Evolutionary conservation across 2,329 filamentous ascomycete genomes (phyloP).

Genomic region (Trichoderma koningiopsis): DNA sequence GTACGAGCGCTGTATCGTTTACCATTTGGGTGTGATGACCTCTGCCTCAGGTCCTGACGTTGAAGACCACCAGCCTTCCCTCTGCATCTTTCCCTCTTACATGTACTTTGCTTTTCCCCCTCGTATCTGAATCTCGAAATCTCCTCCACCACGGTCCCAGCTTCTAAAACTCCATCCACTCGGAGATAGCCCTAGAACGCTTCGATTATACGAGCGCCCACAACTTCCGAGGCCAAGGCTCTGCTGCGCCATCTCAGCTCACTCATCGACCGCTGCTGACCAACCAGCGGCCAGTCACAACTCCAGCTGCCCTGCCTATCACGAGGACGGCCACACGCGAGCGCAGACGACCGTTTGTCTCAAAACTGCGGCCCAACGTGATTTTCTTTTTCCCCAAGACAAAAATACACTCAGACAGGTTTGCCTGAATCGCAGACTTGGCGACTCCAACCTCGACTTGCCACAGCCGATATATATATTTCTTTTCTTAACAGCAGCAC

Average conservation of each 20-base stretch:
- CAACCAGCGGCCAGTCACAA: constrained; percentile 17
- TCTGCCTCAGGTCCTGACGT: neutral
- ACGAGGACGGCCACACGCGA: constrained; percentile 24
- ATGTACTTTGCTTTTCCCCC: neutral
- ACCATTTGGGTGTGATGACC: neutral
- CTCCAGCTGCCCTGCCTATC: constrained; percentile 21
- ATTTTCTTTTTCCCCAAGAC: neutral
- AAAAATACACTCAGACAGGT: neutral
- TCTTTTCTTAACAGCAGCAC: neutral
- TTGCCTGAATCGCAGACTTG: neutral
- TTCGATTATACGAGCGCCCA: constrained; percentile 6
- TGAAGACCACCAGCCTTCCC: neutral
- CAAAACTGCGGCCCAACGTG: constrained; percentile 3
- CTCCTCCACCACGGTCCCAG: neutral
- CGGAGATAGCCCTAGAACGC: neutral
- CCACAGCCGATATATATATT: neutral
- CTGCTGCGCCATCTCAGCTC: constrained; percentile 16
- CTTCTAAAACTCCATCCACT: neutral
- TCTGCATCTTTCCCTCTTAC: neutral
- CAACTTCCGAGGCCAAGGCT: neutral
- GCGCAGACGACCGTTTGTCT: constrained; percentile 18
- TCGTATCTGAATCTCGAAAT: neutral
- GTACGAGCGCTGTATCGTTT: neutral
- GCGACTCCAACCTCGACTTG: neutral
- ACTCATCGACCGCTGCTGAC: constrained; percentile 19